These are phyloP conservation scores for Vararia minispora DNA, from an alignment of 768 basidiomycete genomes.

Conservation along the genomic window DNA sequence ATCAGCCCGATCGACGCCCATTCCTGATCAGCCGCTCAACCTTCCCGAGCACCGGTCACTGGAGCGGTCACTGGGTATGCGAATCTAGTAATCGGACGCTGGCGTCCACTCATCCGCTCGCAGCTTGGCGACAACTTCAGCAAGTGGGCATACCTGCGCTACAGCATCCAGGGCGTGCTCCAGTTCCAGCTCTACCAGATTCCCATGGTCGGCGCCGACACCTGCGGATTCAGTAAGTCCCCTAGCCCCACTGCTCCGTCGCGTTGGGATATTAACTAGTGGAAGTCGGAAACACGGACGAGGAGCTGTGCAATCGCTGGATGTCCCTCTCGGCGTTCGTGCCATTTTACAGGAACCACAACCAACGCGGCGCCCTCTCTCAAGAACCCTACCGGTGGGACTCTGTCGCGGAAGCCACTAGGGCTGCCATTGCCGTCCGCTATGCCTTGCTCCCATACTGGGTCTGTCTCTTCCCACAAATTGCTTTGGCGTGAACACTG, in stretches of 20 bases:
- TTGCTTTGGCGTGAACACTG: neutral
- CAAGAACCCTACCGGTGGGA: constrained; percentile 81
- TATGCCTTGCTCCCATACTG: constrained; percentile 73
- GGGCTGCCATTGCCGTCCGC: constrained; percentile 57
- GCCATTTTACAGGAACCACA: constrained; percentile 80
- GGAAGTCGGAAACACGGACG: constrained; percentile 51
- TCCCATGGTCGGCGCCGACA: constrained; percentile 77
- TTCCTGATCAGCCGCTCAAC: constrained; percentile 65
- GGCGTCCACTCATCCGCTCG: neutral
- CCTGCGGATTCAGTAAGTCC: constrained; percentile 49
- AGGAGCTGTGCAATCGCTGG: constrained; percentile 78
- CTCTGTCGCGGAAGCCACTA: constrained; percentile 62
- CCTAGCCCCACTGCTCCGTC: neutral
- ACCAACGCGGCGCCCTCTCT: constrained; percentile 48
- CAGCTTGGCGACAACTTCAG: constrained; percentile 72
- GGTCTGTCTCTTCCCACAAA: constrained; percentile 28
- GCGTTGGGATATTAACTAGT: constrained; percentile 3
- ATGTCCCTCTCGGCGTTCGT: constrained; percentile 78
- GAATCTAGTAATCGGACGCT: too few relatives aligned
- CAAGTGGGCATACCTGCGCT: constrained; percentile 61
- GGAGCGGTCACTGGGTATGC: constrained; percentile 64
- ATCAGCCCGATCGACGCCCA: constrained; percentile 50
- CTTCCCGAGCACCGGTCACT: constrained; percentile 55
- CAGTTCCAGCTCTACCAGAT: constrained; percentile 82
- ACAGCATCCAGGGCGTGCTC: constrained; percentile 63